Evolutionary conservation across 495 filamentous ascomycete species (phyloP), one percentile per base, ranked within the genome.

Genomic region (Penicillium argentinense): DNA sequence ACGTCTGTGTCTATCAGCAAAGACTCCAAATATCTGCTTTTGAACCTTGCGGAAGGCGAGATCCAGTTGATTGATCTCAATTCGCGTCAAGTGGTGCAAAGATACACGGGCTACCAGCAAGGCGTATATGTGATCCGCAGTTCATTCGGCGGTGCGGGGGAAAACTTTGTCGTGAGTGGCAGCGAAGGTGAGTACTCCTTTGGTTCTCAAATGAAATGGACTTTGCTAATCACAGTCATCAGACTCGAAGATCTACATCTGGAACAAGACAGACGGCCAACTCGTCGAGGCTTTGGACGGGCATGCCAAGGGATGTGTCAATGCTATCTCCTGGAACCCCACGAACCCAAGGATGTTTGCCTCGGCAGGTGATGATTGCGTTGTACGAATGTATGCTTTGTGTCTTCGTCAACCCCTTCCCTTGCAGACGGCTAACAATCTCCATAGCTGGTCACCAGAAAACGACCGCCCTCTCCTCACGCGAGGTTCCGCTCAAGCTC

Each of bases 241-340:
- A 92, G 91, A 92, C 60, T 86, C 88, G 0, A 71, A 73, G 19
- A 72, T 98, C 40, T 89, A 85, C 56, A 87, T 98, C 49, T 98
- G 91, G 90, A 88, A 93, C 59, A 91, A 90, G 63, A 77, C 84
- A 30, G 91, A 84, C 23, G 89, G 86, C 3, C 73, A 72, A 2
- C 74, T 87, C 4, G 81, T 98, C 5, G 87, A 89, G 55, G 83
- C 76, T 24, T 70, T 96, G 13, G 79, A 85, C 11, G 91, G 84
- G 0, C 92, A 97, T 53, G 65, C 63, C 0, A 73, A 79, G 6
- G 85, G 89, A 9, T 86, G 81, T 42, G 92, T 95, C 42, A 98
- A 96, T 66, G 78, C 89, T n/a, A 87, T 95, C 25, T 78, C 87
- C 5, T 98, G 93, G 93, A 95, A 91, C 54, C 90, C 91, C 1